Conservation (phyloP, 768 basidiomycete genomes). For the Tulasnella sp. region DNA sequence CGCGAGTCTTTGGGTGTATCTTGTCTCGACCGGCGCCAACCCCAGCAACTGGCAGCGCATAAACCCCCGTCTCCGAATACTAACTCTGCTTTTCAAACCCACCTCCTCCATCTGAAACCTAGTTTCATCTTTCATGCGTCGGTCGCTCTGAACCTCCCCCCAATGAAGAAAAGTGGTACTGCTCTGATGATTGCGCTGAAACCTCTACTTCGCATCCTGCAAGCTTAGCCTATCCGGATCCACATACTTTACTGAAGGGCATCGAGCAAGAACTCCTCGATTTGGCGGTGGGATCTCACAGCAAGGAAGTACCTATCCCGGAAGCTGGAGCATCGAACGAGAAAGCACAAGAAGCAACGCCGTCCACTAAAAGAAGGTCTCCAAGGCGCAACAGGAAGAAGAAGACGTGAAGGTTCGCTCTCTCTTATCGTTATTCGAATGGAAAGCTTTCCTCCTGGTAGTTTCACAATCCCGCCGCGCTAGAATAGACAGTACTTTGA, state of each 20-base stretch:
- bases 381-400: background rate
- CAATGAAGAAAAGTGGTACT: background rate
- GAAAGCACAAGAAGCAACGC: background rate
- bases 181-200: background rate
- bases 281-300: background rate
- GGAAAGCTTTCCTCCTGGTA: background rate
- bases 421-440: background rate
- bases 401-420: background rate
- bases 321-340: background rate
- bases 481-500: background rate
- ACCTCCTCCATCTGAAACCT: background rate
- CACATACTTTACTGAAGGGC: background rate
- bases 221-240: background rate
- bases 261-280: background rate
- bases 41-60: background rate
- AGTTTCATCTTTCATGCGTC: background rate
- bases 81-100: background rate
- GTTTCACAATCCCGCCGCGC: background rate
- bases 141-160: background rate
- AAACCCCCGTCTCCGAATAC: too few relatives aligned
- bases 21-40: too few relatives aligned
- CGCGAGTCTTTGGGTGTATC: background rate
- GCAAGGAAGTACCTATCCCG: background rate
- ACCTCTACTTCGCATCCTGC: background rate
- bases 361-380: background rate